phyloP scores from a whole-genome alignment of 2,329 filamentous ascomycete species.

The Emmonsiellopsis sp. region DNA sequence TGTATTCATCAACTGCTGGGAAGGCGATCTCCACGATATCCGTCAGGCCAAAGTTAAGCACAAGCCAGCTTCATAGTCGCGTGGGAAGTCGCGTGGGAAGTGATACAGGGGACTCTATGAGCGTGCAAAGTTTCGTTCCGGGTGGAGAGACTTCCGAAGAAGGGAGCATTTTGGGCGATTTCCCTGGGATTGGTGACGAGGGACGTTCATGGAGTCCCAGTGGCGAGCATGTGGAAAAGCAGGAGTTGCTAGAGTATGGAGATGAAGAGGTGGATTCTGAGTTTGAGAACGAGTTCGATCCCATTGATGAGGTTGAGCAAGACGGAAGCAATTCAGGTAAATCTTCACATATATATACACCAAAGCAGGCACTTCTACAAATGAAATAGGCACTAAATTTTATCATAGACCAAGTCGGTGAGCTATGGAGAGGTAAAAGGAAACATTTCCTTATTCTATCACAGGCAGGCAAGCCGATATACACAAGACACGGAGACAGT shows the following conservation, averaged over 20 bases:
- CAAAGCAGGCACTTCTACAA: not conserved
- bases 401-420: slow-evolving; percentile 47
- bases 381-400: slow-evolving; percentile 15
- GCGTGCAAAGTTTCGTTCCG: slow-evolving; percentile 42
- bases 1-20: slow-evolving; percentile 41
- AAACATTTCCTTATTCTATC: slow-evolving; percentile 98
- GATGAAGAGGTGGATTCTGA: slow-evolving; percentile 49
- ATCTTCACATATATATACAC: not conserved
- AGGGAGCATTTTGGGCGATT: slow-evolving; percentile 70
- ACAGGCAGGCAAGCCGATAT: slow-evolving; percentile 93
- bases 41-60: slow-evolving; percentile 25
- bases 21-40: slow-evolving; percentile 21
- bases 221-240: slow-evolving; percentile 21
- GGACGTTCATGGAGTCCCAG: not conserved
- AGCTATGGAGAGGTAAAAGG: slow-evolving; percentile 78
- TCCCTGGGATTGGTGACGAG: slow-evolving; percentile 38
- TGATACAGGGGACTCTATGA: slow-evolving; percentile 41
- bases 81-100: slow-evolving; percentile 39
- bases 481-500: slow-evolving; percentile 87
- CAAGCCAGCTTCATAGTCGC: slow-evolving; percentile 35
- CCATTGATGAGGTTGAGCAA: slow-evolving; percentile 49
- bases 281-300: slow-evolving; percentile 70
- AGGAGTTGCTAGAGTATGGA: slow-evolving; percentile 24
- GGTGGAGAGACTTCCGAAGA: slow-evolving; percentile 56
- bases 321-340: slow-evolving; percentile 49